Evolutionary conservation across 495 filamentous ascomycete species (phyloP), one percentile per base, ranked within the genome.

Genomic region (Talaromyces borbonicus): DNA sequence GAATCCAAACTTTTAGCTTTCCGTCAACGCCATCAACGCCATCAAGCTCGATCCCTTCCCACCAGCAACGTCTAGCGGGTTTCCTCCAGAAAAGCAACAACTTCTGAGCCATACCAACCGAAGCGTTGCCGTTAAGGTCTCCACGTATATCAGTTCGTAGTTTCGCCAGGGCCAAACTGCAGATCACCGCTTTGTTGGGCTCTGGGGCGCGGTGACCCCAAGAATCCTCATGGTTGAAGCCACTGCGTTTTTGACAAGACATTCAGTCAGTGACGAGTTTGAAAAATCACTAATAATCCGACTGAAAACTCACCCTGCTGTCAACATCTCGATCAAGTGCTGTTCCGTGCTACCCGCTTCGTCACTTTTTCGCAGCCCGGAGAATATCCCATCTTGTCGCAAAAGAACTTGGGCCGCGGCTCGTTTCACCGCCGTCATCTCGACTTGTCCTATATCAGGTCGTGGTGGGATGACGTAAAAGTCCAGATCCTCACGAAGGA

Each of bases 241-340:
- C 92, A 52, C 92, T 97, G 47, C 8, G 16, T 44, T 39, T 38
- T 38, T 16, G 11, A 20, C 22, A 15, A 9, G 22, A 20, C 16
- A 38, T 38, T 38, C n/a, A 38, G 35, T 38, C 16, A 32, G 56
- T 33, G 54, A 54, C 20, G 4, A 55, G 22, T 30, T 20, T 23
- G n/a, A 23, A n/a, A 42, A 48, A n/a, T 12, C 36, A 35, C 11
- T 12, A 9, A n/a, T 22, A 12, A 6, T 15, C 8, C 12, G 33
- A 20, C 39, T 4, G 6, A 51, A 25, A 47, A 66, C 79, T 64
- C 69, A 97, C 90, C 90, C 92, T 56, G 92, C 92, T 18, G 92
- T 99, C 69, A 99, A 64, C 92, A 99, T 99, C 69, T 99, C 92
- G 58, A 99, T 97, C 38, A 99, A 69, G 69, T 99, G 92, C 61